These are phyloP conservation scores for Podospora conica DNA, from an alignment of 495 filamentous ascomycete genomes.

Conservation along the genomic window DNA sequence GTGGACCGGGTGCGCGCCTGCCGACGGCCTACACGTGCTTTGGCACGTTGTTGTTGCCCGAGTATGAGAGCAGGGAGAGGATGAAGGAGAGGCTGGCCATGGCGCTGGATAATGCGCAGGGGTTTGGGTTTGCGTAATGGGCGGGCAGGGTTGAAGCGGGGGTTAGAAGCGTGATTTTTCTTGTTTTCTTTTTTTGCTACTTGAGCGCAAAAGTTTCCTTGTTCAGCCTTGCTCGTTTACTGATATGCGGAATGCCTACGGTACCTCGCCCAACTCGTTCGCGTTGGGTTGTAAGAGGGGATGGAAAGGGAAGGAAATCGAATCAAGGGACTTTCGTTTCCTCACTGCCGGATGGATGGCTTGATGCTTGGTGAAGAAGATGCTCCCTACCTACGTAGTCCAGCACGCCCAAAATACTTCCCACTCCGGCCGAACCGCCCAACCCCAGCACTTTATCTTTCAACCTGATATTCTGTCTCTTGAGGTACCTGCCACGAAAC, in stretches of 20 bases:
- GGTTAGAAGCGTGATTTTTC: not conserved
- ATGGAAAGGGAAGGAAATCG: not conserved
- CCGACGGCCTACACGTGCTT: conserved; percentile 88
- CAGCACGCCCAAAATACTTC: no score
- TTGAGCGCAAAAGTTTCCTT: not conserved
- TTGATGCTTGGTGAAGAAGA: not conserved
- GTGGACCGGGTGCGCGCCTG: conserved; percentile 48
- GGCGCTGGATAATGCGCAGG: conserved; percentile 83
- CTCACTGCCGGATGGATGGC: not conserved
- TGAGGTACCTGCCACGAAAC: no score
- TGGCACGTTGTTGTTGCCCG: conserved; percentile 74
- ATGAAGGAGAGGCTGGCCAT: conserved; percentile 67
- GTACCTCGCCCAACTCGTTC: not conserved
- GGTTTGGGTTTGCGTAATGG: conserved; percentile 68
- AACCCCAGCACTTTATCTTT: not conserved
- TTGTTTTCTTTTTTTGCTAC: not conserved
- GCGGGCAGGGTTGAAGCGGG: not conserved
- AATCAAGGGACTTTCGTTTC: not conserved
- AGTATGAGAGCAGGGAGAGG: conserved; percentile 64
- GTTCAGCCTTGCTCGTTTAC: not conserved
- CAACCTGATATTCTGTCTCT: no score
- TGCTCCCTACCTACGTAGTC: not conserved
- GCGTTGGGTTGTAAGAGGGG: not conserved
- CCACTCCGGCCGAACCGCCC: not conserved
- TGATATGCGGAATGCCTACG: not conserved